Base-by-base conservation (phyloP, 495 filamentous ascomycete species). In the Neurospora sp. region DNA sequence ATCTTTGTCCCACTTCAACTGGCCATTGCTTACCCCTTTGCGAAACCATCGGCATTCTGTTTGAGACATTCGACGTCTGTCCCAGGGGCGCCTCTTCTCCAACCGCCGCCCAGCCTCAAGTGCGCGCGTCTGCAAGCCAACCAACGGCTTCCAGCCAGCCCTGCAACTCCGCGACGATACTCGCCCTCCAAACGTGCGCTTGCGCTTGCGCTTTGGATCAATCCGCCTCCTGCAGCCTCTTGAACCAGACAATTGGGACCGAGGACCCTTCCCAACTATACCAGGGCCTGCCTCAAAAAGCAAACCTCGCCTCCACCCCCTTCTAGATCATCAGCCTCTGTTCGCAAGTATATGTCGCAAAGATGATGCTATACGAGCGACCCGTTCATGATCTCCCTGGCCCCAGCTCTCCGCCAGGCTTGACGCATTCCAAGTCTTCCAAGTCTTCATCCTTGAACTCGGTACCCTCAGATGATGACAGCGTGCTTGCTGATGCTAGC, bases 361-460 rank as follows among this genome's bases (percentile, higher is more conserved):
- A 78, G 80, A 92, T 90, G 88, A 90, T 88, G 82, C 85, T 86
- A 78, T 84, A 89, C 79, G 79, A 83, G 76, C 78, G 76, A 75
- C 82, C 82, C 75, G 79, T 84, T 75, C 78, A 83, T 74, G 84
- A 85, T 48, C 75, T 81, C 81, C 84, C 85, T 39, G 85, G 88
- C 76, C 93, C 93, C 48, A 90, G 88, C 78, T 96, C 93, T 74
- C 93, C 93, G 48, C 94, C 94, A 74, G 92, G 92, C 73, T 86
- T 97, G 79, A 93, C 91, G 74, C 88, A 89, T 69, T 96, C 93
- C 59, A 95, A 93, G 78, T 96, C 93, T 72, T 96, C 93, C 72
- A 96, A 96, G 79, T 93, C 91, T 41, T 96, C 93, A 18, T 96
- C 94, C n/a, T 90, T 94, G 73, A 90, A 90, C 76, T 96, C 91